phyloP scores from a whole-genome alignment of 2,329 filamentous ascomycete genomes.

The Endocalyx cinctus region DNA sequence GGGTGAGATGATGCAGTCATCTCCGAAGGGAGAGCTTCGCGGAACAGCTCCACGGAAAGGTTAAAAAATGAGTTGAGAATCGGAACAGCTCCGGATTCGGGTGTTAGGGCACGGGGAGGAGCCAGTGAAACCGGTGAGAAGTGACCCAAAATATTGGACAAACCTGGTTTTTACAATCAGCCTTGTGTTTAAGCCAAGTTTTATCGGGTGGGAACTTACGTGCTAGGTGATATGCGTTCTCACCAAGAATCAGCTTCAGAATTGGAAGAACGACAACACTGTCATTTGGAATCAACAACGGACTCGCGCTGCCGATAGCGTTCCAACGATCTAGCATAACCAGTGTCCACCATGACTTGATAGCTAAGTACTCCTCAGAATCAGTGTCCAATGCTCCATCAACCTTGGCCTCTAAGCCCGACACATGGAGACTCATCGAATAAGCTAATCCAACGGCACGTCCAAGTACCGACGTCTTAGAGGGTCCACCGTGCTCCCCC shows the following conservation, averaged over 20 bases:
- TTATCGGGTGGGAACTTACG: conserved; percentile 43
- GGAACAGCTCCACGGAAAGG: conserved; percentile 60
- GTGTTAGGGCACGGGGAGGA: conserved; percentile 37
- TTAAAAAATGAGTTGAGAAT: conserved; percentile 47
- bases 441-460: conserved; percentile 63
- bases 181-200: neutral
- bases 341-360: conserved; percentile 68
- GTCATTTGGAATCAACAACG: conserved; percentile 58
- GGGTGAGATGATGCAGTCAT: conserved; percentile 49
- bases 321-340: conserved; percentile 71
- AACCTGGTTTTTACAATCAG: conserved; percentile 37
- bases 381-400: conserved; percentile 49
- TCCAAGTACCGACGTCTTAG: conserved; percentile 54
- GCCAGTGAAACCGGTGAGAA: conserved; percentile 42
- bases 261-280: conserved; percentile 56
- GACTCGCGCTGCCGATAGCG: conserved; percentile 60
- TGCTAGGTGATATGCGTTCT: conserved; percentile 58
- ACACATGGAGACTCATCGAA: conserved; percentile 55
- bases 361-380: conserved; percentile 56
- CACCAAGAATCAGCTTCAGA: conserved; percentile 57
- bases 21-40: conserved; percentile 56
- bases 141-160: conserved; percentile 56
- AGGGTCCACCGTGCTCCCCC: conserved; percentile 39
- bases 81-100: conserved; percentile 34
- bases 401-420: conserved; percentile 28